A percentile compares a stretch with the other conserved stretches of the same genome.
Conservation (phyloP, 2,329 filamentous ascomycete genomes). For the Colletotrichum sp. region DNA sequence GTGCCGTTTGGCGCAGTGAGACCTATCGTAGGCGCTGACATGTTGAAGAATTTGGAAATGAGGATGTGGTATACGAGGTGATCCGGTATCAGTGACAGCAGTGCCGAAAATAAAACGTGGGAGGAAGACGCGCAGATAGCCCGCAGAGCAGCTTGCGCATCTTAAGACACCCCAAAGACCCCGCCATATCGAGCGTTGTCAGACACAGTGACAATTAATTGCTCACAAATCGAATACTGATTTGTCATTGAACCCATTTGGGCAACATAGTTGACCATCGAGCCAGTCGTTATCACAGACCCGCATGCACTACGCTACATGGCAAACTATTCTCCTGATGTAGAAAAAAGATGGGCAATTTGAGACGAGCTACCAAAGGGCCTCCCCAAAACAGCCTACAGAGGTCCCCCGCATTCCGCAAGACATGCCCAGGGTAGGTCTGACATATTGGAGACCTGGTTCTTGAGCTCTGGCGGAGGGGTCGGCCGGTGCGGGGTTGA, state of each 20-base stretch:
- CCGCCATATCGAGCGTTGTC: neutral
- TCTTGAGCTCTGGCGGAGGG: neutral
- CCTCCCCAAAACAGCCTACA: neutral
- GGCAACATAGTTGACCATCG: neutral
- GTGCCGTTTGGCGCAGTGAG: constrained; percentile 74
- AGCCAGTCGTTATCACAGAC: neutral
- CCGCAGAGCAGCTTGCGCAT: neutral
- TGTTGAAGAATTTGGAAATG: neutral
- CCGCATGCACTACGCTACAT: neutral
- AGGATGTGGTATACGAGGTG: neutral
- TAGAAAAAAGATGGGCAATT: neutral
- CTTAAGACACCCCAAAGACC: neutral
- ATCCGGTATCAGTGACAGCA: neutral
- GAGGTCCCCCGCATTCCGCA: neutral
- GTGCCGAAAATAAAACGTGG: neutral
- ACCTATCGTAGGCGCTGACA: constrained; percentile 42
- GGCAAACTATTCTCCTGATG: neutral
- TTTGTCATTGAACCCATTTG: neutral
- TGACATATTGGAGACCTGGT: neutral
- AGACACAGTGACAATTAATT: neutral
- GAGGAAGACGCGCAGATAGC: neutral
- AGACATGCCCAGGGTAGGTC: neutral
- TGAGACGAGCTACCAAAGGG: neutral
- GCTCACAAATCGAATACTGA: neutral
- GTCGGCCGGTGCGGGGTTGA: neutral